phyloP scores from a whole-genome alignment of 2,329 filamentous ascomycete genomes.

The Onygenales sp. region DNA sequence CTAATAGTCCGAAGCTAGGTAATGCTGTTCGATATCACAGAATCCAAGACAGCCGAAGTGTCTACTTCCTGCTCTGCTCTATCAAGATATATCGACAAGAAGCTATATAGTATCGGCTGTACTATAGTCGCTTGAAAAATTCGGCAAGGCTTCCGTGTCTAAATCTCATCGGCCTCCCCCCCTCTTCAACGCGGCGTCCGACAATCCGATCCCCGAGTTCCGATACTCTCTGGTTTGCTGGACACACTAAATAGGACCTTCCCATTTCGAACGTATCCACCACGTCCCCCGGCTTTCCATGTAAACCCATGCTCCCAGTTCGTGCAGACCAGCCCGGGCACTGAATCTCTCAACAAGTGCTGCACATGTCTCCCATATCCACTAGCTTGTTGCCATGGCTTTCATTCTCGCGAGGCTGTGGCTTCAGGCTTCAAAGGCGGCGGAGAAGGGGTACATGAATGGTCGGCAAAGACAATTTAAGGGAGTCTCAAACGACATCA shows the following conservation, averaged over 20 bases:
- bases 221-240: neutral
- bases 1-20: constrained; percentile 66
- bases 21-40: constrained; percentile 39
- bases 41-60: constrained; percentile 26
- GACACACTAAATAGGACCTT: neutral
- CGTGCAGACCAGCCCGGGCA: neutral
- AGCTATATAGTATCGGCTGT: constrained; percentile 50
- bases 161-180: constrained; percentile 14
- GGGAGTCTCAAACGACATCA: neutral
- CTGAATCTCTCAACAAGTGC: neutral
- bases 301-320: neutral
- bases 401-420: neutral
- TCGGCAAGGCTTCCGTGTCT: constrained; percentile 19
- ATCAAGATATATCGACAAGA: constrained; percentile 61
- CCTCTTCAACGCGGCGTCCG: neutral
- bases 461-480: neutral
- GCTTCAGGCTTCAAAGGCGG: neutral
- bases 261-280: neutral
- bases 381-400: neutral
- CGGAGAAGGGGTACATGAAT: neutral
- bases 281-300: neutral
- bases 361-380: neutral
- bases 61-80: constrained; percentile 50
- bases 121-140: constrained; percentile 35
- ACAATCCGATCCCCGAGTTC: neutral